Evolutionary conservation across 345 rosid species (phyloP).

Genomic region (Arabis hirsuta): DNA sequence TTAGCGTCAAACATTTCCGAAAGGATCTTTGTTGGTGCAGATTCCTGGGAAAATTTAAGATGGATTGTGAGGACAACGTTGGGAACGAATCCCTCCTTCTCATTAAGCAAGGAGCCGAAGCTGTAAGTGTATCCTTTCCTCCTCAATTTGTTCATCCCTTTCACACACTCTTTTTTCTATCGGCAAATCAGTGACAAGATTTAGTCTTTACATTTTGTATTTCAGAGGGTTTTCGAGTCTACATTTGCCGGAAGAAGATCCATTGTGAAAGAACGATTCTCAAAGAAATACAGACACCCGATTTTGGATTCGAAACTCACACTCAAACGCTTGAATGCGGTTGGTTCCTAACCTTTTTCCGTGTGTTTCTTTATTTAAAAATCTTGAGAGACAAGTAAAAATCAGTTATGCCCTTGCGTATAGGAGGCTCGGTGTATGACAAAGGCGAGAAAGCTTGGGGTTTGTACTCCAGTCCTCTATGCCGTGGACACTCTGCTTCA

Average conservation of each 20-base stretch:
- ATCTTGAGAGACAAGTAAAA: neutral
- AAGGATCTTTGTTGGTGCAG: conserved; percentile 18
- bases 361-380: neutral
- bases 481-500: conserved; percentile 75
- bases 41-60: conserved; percentile 24
- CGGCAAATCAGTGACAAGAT: neutral
- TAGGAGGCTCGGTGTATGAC: conserved; percentile 99
- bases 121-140: conserved; percentile 48
- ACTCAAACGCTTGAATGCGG: conserved; percentile 85
- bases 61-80: conserved; percentile 43
- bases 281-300: conserved; percentile 97
- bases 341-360: conserved; percentile 42
- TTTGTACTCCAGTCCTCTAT: conserved; percentile 74
- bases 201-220: conserved; percentile 1
- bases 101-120: conserved; percentile 86
- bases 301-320: conserved; percentile 83
- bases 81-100: conserved; percentile 49
- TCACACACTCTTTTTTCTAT: no score
- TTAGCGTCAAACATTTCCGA: neutral
- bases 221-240: conserved; percentile 84
- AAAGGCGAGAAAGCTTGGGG: conserved; percentile 91
- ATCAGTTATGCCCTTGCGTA: conserved; percentile 25
- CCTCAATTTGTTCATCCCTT: neutral
- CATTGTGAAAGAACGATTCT: conserved; percentile 84
- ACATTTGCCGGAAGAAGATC: conserved; percentile 75